Evolutionary conservation across 228 moss, liverwort and hornwort species (phyloP), one percentile per base, ranked within the genome.

Genomic region (Sphagnum fallax): DNA sequence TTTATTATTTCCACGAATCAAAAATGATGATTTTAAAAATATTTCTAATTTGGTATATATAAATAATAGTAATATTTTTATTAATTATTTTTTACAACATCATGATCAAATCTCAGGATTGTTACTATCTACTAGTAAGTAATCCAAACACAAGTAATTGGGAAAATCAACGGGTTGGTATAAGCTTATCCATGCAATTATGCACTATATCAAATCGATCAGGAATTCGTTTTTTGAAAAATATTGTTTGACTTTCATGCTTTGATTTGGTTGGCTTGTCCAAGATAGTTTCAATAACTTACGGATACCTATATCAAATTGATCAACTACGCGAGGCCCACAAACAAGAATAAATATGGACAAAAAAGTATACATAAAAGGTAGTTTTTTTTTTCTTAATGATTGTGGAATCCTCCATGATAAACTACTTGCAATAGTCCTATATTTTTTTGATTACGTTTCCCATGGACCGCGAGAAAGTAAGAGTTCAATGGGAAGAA

Each of bases 191-290:
- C 62, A 12, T 2, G 18, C 4, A 16, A 62, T 62, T 32, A 32
- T 32, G 32, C 32, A 32, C 32, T 32, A 32, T 32, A 32, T 32
- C 1, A 1, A 32, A 32, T 16, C 1, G 15, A 10, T 10, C 47
- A 63, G 4, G 47, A 63, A 63, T 63, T 8, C 7, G 4, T 8
- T 63, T 63, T 16, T 15, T 63, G 62, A 63, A 63, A 63, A 63
- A 63, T 63, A 63, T 63, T 63, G 62, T 63, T 63, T 15, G 47
- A 63, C 62, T 63, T 63, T 63, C 1, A 4, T 63, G 15, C 62
- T 63, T 63, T 63, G 6, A 63, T 63, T 16, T 7, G 62, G 62
- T 63, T 63, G 47, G 47, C 8, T 63, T 4, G 4, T 63, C 62
- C 47, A 32, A 63, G 62, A 63, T 63, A 63, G 62, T 63, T 63